Conservation (phyloP, 1,139 yeast species). For the Protomyces inundatus region DNA sequence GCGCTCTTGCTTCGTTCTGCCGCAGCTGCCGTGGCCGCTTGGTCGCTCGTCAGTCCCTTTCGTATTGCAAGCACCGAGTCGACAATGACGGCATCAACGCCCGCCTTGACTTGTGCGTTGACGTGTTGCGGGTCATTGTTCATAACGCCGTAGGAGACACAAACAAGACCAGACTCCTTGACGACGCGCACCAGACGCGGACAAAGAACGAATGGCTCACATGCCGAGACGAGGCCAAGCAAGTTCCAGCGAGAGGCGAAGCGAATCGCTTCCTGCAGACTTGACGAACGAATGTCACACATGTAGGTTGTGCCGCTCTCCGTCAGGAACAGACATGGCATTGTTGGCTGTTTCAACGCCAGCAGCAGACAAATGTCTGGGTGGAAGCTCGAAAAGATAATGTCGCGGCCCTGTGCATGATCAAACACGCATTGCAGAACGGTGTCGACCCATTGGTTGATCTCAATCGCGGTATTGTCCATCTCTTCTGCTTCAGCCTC, state of each 20-base stretch:
- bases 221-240: slow-evolving; percentile 87
- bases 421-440: slow-evolving; percentile 77
- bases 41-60: slow-evolving; percentile 14
- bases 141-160: slow-evolving; percentile 83
- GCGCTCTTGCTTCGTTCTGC: background rate
- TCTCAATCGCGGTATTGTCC: slow-evolving; percentile 77
- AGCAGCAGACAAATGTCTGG: slow-evolving; percentile 86
- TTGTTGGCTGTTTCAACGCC: slow-evolving; percentile 85
- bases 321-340: slow-evolving; percentile 71
- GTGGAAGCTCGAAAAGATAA: slow-evolving; percentile 87
- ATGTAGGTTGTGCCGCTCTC: slow-evolving; percentile 76
- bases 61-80: slow-evolving; percentile 62
- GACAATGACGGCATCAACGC: slow-evolving; percentile 96
- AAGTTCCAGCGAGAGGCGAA: slow-evolving; percentile 90
- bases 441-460: slow-evolving; percentile 69
- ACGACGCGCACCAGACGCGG: slow-evolving; percentile 71
- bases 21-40: background rate
- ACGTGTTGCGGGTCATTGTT: slow-evolving; percentile 86
- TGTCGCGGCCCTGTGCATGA: slow-evolving; percentile 70
- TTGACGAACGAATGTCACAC: slow-evolving; percentile 86
- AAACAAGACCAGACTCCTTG: slow-evolving; percentile 83
- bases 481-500: slow-evolving; percentile 86
- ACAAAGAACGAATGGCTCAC: slow-evolving; percentile 73
- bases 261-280: slow-evolving; percentile 84
- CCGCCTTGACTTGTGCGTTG: slow-evolving; percentile 80